Base-by-base conservation (phyloP, 495 filamentous ascomycete genomes). In the Geopyxis carbonaria region DNA sequence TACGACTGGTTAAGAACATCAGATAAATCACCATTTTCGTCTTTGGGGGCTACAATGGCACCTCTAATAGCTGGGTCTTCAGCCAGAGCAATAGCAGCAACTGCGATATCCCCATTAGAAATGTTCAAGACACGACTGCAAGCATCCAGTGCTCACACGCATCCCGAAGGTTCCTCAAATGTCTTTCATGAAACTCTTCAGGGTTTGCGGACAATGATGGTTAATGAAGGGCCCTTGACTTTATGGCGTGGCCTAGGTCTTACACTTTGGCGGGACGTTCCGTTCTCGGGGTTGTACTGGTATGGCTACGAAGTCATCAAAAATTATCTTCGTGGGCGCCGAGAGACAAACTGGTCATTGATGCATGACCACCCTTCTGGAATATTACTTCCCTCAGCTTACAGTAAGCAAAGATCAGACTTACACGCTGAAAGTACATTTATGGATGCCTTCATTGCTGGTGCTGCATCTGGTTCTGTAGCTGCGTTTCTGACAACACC, bases 261-360 rank as follows among this genome's bases (percentile, higher is more conserved):
- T 22, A 95, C 87, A 0, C 72, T 97, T 50, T 97, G 89, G 89
- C 69, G 89, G 21, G 89, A 97, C 55, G 89, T 94, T 0, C 89
- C 89, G 0, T 97, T 97, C 54, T 94, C 87, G 4, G 89, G 79
- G 5, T 66, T 97, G 38, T 97, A 97, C 61, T 97, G 89, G 89
- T 83, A 79, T 72, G 89, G 89, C 9, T 97, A 97, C 55, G 89
- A 97, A 64, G 66, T 70, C 21, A 72, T 83, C 15, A 51, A 48
- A 22, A 38, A 44, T 19, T 19, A 14, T 1, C 29, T 56, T 3
- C 46, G 31, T 3, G 16, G 18, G 0, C 36, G 40, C 22, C 21
- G 46, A 5, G 51, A 54, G 30, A 31, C 22, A 14, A 23, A 42
- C 5, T 49, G 49, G 49, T 30, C 22, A 9, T 19, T 15, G 15